phyloP scores from a whole-genome alignment of 2,329 filamentous ascomycete species.

The Truncatella angustata region DNA sequence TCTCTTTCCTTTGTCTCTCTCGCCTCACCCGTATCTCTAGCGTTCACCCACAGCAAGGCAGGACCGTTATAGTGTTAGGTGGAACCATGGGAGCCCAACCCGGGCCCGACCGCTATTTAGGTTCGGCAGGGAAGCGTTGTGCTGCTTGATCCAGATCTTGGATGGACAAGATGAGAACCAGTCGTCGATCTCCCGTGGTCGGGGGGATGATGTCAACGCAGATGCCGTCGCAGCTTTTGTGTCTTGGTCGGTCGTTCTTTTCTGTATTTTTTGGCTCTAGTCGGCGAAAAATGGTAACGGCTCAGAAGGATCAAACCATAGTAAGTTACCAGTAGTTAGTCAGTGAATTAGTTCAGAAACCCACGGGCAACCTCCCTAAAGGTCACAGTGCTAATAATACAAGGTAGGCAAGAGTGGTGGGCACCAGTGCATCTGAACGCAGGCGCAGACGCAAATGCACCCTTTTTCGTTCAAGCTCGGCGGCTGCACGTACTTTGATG shows the following conservation, averaged over 20 bases:
- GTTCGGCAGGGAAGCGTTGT: slow-evolving; percentile 5
- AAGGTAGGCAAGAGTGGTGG: no score
- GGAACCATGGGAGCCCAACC: slow-evolving; percentile 26
- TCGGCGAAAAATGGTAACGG: neutral
- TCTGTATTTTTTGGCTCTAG: neutral
- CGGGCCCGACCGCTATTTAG: slow-evolving; percentile 22
- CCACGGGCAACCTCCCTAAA: no score
- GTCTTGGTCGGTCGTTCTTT: no score
- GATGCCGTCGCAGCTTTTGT: neutral
- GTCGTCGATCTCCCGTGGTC: slow-evolving; percentile 5
- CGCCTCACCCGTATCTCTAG: no score
- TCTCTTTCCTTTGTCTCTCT: no score
- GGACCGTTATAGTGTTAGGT: neutral
- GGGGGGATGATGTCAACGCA: neutral
- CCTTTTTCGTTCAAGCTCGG: slow-evolving; percentile 10
- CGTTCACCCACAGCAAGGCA: neutral
- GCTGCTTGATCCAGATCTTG: no score
- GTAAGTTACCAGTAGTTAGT: no score
- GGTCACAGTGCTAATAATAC: no score
- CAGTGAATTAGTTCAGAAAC: no score
- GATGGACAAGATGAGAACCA: neutral
- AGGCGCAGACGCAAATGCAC: slow-evolving; percentile 1
- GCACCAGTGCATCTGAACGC: no score
- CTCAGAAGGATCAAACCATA: neutral
- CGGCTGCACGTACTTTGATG: slow-evolving; percentile 25